These are phyloP conservation scores for Jasminum sambac DNA, from an alignment of 257 asterid genomes.

Conservation along the genomic window DNA sequence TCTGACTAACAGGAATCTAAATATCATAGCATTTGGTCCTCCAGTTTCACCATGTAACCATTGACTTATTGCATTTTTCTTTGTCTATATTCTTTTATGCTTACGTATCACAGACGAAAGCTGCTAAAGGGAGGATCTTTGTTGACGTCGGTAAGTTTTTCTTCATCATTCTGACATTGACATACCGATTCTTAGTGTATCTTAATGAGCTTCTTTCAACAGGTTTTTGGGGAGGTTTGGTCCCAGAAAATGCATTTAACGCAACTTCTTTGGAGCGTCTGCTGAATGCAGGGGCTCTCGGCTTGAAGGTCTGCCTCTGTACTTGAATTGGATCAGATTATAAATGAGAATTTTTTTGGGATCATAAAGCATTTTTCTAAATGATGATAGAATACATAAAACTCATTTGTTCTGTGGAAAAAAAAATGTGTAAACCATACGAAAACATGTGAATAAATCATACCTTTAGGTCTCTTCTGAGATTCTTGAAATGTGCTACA, in stretches of 20 bases:
- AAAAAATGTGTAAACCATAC: neutral
- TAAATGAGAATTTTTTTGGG: neutral
- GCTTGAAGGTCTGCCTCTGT: slow-evolving; percentile 69
- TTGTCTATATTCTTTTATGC: slow-evolving; percentile 5
- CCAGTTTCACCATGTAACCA: slow-evolving; percentile 1
- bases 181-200: slow-evolving; percentile 6
- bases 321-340: slow-evolving; percentile 2
- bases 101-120: slow-evolving; percentile 53
- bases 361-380: neutral
- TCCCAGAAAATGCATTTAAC: slow-evolving; percentile 90
- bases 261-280: slow-evolving; percentile 70
- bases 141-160: slow-evolving; percentile 84
- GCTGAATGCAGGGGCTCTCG: slow-evolving; percentile 92
- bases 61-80: slow-evolving; percentile 17
- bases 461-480: neutral
- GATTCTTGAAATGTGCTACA: neutral
- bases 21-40: slow-evolving; percentile 6
- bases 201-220: slow-evolving; percentile 21
- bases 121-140: slow-evolving; percentile 78
- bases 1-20: neutral
- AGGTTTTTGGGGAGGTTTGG: slow-evolving; percentile 99
- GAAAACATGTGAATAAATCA: neutral
- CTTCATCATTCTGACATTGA: slow-evolving; percentile 1
- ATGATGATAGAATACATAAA: neutral
- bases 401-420: neutral